These are phyloP conservation scores for Ustilago cynodontis DNA, from an alignment of 1,284 basidiomycete species.

Conservation along the genomic window DNA sequence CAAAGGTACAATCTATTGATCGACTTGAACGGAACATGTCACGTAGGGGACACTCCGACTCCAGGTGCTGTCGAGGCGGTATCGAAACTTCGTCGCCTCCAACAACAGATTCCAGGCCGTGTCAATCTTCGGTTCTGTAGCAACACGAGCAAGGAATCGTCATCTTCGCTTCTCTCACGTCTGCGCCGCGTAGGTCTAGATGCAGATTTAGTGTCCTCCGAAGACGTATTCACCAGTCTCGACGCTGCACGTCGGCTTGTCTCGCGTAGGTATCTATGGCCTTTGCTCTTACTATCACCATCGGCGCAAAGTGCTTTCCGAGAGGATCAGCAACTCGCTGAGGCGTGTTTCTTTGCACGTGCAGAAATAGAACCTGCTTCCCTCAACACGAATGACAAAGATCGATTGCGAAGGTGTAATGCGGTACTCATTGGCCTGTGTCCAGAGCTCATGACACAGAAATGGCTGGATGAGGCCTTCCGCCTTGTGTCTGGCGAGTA, in stretches of 20 bases:
- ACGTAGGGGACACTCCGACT: conserved; percentile 39
- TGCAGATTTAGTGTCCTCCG: conserved; percentile 16
- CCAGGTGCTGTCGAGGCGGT: conserved; percentile 32
- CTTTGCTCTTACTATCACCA: conserved; percentile 28
- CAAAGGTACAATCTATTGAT: conserved; percentile 45
- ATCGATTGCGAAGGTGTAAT: conserved; percentile 25
- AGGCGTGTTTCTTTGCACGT: conserved; percentile 24
- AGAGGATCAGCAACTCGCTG: conserved; percentile 2
- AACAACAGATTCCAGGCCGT: conserved; percentile 11
- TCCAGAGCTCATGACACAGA: conserved; percentile 46
- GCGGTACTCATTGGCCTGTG: conserved; percentile 47
- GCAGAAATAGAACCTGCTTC: conserved; percentile 17
- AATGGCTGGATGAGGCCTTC: conserved; percentile 46
- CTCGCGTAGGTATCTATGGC: conserved; percentile 18
- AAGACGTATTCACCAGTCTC: conserved; percentile 43
- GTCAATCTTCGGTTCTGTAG: conserved; percentile 46
- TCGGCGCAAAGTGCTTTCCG: conserved; percentile 31
- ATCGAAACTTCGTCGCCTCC: conserved; percentile 24
- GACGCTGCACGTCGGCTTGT: conserved; percentile 33
- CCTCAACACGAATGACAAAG: conserved; percentile 11
- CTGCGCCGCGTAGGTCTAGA: conserved; percentile 25
- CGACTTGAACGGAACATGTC: conserved; percentile 50
- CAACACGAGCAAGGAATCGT: conserved; percentile 49
- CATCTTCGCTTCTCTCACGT: conserved; percentile 26
- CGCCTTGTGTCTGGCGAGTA: conserved; percentile 40